Evolutionary conservation across 768 basidiomycete species (phyloP).

Genomic region (Porpolomopsis calyptriformis): DNA sequence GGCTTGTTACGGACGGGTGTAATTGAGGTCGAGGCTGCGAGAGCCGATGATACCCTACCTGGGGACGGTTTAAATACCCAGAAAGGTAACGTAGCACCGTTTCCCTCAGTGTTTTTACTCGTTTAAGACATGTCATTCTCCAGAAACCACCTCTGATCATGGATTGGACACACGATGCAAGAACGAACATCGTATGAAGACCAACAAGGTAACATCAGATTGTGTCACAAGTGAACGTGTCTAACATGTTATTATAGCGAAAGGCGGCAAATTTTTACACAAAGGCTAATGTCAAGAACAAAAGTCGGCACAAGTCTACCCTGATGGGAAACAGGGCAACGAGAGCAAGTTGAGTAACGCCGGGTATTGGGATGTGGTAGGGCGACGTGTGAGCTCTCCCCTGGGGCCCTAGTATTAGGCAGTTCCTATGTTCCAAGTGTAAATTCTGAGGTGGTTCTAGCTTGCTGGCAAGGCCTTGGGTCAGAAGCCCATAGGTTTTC

Average conservation of each 20-base stretch:
- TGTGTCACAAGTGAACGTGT: background rate
- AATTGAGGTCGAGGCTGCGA: conserved; percentile 54
- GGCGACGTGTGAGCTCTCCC: no score
- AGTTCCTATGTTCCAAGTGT: no score
- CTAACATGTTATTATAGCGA: conserved; percentile 35
- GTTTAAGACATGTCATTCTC: no score
- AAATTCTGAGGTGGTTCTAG: no score
- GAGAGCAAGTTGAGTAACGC: no score
- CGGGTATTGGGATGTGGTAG: no score
- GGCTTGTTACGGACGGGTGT: conserved; percentile 76
- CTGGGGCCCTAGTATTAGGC: no score
- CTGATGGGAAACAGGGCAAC: no score
- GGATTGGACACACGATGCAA: conserved; percentile 23
- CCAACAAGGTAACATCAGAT: conserved; percentile 66
- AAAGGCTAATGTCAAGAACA: conserved; percentile 78
- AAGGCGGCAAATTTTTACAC: conserved; percentile 87
- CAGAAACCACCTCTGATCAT: conserved; percentile 25
- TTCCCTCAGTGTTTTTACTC: no score
- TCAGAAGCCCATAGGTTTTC: no score
- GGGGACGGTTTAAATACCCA: conserved; percentile 8
- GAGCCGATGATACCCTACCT: conserved; percentile 14
- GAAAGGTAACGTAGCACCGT: conserved; percentile 8
- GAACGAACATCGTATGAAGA: conserved; percentile 81
- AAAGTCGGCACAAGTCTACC: conserved; percentile 56
- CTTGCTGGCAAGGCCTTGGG: no score